A percentile compares a stretch with the other conserved stretches of the same genome.
Conservation (phyloP, 1,139 yeast species). For the Pneumocystis jirovecii region DNA sequence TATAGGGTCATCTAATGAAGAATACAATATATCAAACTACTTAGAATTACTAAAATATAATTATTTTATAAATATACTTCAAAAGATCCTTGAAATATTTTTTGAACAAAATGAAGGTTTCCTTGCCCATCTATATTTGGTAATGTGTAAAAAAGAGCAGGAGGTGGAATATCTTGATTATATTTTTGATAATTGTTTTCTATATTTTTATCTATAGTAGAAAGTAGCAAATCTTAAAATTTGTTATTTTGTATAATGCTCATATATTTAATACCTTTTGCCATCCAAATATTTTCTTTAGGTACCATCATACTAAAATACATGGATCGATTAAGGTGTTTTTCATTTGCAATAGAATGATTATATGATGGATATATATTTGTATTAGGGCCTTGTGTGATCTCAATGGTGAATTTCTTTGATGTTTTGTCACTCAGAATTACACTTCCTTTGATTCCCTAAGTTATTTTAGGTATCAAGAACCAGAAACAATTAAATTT, state of each 20-base stretch:
- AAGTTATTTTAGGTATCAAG: background rate
- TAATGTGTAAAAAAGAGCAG: slow-evolving; percentile 33
- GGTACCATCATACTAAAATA: slow-evolving; percentile 50
- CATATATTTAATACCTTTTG: slow-evolving; percentile 50
- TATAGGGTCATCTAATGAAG: slow-evolving; percentile 32
- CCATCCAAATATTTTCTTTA: slow-evolving; percentile 61
- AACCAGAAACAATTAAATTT: background rate
- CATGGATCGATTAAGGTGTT: slow-evolving; percentile 38
- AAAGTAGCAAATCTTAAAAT: background rate
- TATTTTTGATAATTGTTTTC: slow-evolving; percentile 26
- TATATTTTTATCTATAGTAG: slow-evolving; percentile 17
- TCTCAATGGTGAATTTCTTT: slow-evolving; percentile 19
- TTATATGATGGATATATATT: slow-evolving; percentile 21
- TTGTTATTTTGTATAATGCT: background rate
- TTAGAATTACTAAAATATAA: background rate
- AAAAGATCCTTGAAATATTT: slow-evolving; percentile 56
- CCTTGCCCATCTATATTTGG: slow-evolving; percentile 55
- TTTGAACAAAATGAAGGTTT: slow-evolving; percentile 65
- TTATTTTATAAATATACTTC: slow-evolving; percentile 1
- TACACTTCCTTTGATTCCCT: background rate
- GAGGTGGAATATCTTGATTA: slow-evolving; percentile 23
- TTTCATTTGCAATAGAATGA: slow-evolving; percentile 17
- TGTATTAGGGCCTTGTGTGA: slow-evolving; percentile 20
- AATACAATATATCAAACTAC: slow-evolving; percentile 56
- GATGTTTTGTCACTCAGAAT: background rate